A percentile compares a stretch with the other conserved stretches of the same genome.
Conservation (phyloP, 768 basidiomycete species). For the Cubamyces lactineus region DNA sequence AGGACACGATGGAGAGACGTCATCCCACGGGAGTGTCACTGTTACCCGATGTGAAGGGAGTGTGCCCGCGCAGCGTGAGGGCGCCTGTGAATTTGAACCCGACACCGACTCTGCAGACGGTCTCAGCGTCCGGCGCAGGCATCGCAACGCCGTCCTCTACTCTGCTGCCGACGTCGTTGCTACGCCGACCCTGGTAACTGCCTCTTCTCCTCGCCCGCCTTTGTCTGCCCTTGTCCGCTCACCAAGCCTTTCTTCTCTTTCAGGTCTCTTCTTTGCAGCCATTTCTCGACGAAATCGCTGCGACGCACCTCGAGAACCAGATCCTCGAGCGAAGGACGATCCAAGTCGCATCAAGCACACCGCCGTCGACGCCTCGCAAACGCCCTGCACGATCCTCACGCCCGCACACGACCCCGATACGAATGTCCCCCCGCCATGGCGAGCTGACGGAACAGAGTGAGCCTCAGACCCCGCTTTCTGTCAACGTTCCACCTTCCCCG, state of each 20-base stretch:
- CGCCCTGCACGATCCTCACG: constrained; percentile 9
- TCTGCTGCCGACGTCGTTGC: constrained; percentile 26
- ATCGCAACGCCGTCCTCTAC: constrained; percentile 26
- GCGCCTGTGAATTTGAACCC: constrained; percentile 11
- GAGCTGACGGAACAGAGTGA: constrained; percentile 18
- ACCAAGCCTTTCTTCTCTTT: background rate
- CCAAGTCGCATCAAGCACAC: background rate
- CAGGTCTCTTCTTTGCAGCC: constrained; percentile 22
- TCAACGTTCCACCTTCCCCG: constrained; percentile 11
- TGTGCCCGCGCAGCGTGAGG: constrained; percentile 2
- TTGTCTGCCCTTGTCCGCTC: background rate
- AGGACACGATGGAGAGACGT: background rate
- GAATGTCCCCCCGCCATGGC: constrained; percentile 14
- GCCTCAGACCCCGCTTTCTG: constrained; percentile 11
- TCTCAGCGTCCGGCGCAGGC: constrained; percentile 22
- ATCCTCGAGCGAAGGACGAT: constrained; percentile 1
- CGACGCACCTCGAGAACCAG: constrained; percentile 15
- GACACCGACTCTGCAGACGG: background rate
- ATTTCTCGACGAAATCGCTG: constrained; percentile 23
- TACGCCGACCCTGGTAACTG: constrained; percentile 23
- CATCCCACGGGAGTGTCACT: background rate
- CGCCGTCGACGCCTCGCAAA: constrained; percentile 6
- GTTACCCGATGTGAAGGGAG: constrained; percentile 13
- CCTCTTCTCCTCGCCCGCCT: background rate
- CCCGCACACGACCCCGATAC: constrained; percentile 12